Evolutionary conservation across 1,284 basidiomycete genomes (phyloP).

Genomic region (Leccinum angustisporum): DNA sequence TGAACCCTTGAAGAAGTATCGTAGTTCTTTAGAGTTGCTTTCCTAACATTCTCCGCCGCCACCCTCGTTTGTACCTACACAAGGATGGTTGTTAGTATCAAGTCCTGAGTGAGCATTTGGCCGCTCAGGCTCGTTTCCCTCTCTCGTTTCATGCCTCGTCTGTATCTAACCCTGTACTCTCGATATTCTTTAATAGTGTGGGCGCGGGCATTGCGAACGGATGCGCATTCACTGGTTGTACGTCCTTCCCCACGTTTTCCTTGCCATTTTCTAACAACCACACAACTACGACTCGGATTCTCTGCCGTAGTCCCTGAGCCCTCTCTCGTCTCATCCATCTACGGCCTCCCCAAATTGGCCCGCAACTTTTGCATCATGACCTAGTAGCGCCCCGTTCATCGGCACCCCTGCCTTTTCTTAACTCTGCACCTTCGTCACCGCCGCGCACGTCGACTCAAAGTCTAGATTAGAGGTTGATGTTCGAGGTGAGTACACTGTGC

Average conservation of each 20-base stretch:
- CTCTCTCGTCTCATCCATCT: conserved; percentile 62
- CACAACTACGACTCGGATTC: neutral
- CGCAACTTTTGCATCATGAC: conserved; percentile 74
- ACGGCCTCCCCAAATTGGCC: conserved; percentile 66
- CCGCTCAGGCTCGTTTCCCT: no score
- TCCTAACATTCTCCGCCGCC: conserved; percentile 50
- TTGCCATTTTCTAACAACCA: neutral
- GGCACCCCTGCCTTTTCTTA: conserved; percentile 76
- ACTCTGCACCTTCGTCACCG: conserved; percentile 67
- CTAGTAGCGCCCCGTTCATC: conserved; percentile 61
- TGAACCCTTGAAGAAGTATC: conserved; percentile 42
- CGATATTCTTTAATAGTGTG: no score
- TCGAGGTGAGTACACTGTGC: conserved; percentile 48
- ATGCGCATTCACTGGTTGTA: no score
- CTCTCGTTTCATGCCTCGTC: no score
- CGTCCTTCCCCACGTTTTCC: conserved; percentile 21
- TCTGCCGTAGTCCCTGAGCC: conserved; percentile 47
- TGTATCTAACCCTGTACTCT: no score
- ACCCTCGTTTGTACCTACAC: conserved; percentile 51
- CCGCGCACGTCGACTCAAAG: conserved; percentile 41
- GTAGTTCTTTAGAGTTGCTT: conserved; percentile 45
- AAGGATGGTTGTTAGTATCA: conserved; percentile 38
- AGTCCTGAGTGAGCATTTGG: conserved; percentile 23
- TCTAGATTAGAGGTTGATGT: conserved; percentile 45
- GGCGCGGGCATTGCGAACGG: no score